These are phyloP conservation scores for Colletotrichum sp. DNA, from an alignment of 2,329 filamentous ascomycete species.

Conservation along the genomic window DNA sequence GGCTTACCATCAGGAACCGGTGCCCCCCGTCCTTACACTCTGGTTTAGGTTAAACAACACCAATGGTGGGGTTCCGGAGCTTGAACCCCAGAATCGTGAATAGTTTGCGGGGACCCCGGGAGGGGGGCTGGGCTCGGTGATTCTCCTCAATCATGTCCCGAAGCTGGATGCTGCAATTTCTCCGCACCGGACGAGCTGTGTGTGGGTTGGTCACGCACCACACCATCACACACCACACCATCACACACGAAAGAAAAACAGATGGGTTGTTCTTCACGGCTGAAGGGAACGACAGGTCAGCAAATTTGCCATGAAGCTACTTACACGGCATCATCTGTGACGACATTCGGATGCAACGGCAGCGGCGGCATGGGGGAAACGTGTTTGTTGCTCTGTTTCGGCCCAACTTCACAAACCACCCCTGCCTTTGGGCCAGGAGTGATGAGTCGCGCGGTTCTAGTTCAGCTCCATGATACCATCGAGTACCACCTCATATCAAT, in stretches of 20 bases:
- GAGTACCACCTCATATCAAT: not conserved
- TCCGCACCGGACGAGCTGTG: not conserved
- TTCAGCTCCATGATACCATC: not conserved
- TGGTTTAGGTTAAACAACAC: not conserved
- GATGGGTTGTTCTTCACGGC: not conserved
- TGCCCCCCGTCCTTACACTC: not conserved
- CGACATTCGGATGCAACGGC: not conserved
- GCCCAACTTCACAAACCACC: not conserved
- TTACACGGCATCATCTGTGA: not conserved
- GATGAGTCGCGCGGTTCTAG: not conserved
- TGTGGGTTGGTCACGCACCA: not conserved
- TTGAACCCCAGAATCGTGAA: conserved; percentile 1
- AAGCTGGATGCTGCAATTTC: not conserved
- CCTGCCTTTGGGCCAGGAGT: not conserved
- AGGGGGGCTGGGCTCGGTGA: conserved; percentile 1
- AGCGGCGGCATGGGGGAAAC: not conserved
- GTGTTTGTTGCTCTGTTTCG: not conserved
- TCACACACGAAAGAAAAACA: not conserved
- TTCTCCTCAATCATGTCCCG: conserved; percentile 13
- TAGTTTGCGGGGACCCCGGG: not conserved
- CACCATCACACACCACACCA: not conserved
- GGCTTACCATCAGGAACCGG: not conserved
- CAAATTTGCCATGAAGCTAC: not conserved
- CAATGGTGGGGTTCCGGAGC: not conserved
- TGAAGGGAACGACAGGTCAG: not conserved